Conservation (phyloP, 1,284 basidiomycete species). For the Malassezia furfur region DNA sequence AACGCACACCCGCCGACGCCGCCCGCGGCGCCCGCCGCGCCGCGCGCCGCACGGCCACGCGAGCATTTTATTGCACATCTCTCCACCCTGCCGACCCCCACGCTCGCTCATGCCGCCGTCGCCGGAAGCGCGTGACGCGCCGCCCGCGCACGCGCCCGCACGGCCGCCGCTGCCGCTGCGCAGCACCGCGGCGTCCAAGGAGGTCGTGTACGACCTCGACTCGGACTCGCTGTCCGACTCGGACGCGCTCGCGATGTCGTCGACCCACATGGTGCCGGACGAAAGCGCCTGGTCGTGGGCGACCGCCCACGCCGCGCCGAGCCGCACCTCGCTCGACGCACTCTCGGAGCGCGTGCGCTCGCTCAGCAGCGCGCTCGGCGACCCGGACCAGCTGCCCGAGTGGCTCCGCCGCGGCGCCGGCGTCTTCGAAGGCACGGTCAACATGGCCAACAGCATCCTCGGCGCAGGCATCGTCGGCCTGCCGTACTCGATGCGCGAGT, state of each 20-base stretch:
- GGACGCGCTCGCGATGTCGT: slow-evolving; percentile 3
- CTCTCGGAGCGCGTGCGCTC: slow-evolving; percentile 31
- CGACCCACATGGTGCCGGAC: slow-evolving; percentile 11
- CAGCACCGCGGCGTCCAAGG: slow-evolving; percentile 41
- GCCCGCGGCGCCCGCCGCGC: too few species aligned
- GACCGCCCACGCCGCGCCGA: slow-evolving; percentile 16
- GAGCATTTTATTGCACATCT: slow-evolving; percentile 1
- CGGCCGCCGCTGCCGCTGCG: slow-evolving; percentile 21
- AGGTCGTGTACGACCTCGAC: slow-evolving; percentile 48
- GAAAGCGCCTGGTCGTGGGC: slow-evolving; percentile 8
- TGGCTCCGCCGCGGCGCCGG: slow-evolving; percentile 59
- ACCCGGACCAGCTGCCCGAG: slow-evolving; percentile 49
- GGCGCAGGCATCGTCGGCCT: slow-evolving; percentile 67
- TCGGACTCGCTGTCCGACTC: slow-evolving; percentile 38
- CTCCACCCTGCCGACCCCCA: not conserved
- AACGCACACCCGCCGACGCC: too few species aligned
- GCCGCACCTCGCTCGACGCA: slow-evolving; percentile 28
- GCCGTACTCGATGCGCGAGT: slow-evolving; percentile 83
- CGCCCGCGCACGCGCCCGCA: not conserved
- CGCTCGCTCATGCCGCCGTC: not conserved
- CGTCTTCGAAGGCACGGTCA: slow-evolving; percentile 72
- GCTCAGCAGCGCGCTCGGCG: slow-evolving; percentile 33
- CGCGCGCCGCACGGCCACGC: too few species aligned
- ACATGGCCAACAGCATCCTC: slow-evolving; percentile 93
- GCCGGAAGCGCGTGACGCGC: too few species aligned